Evolutionary conservation across 2,329 filamentous ascomycete genomes (phyloP), one percentile per base, ranked within the genome.

Genomic region (Verticillium alfalfae): DNA sequence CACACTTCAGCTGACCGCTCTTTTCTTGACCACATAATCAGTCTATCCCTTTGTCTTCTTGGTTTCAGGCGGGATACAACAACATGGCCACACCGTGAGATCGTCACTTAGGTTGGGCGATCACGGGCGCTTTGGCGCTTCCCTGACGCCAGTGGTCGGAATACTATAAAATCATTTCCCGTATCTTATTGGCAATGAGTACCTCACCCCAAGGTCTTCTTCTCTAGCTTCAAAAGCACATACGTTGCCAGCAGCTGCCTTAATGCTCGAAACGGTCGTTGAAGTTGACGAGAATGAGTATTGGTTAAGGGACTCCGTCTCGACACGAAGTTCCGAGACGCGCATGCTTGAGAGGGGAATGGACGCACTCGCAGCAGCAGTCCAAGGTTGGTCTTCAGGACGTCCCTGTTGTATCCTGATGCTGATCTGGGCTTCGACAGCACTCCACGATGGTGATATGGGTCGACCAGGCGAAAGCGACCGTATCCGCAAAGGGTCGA

Each of bases 181-280:
- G 26, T 31, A 31, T 37, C 5, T 37, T 9, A 9, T 37, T 37
- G 36, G 9, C 36, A 10, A 13, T 37, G 36, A 31, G 26, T 31
- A 5, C 26, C 26, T 31, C 26, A 4, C 26, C 26, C 26, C 26
- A 31, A 31, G 2, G 26, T 31, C 26, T 31, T 41, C 39, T 41
- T 41, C 10, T 49, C 2, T n/a, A 22, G 8, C 45, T 6, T n/a
- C 18, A 26, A 22, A 7, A n/a, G n/a, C n/a, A 52, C 6, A 12
- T 12, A 12, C 45, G 4, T 18, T 18, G 10, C 4, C 22, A 22
- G 5, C 18, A 12, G 22, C 45, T 8, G 8, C n/a, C 18, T 10
- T 9, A 13, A 59, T 59, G 58, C 58, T 59, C 7, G 45, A 59
- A 9, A 45, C 58, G 10, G 58, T 59, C n/a, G 18, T 59, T 34